These are phyloP conservation scores for Fusarium dlaminii DNA, from an alignment of 2,329 filamentous ascomycete species.

Conservation along the genomic window DNA sequence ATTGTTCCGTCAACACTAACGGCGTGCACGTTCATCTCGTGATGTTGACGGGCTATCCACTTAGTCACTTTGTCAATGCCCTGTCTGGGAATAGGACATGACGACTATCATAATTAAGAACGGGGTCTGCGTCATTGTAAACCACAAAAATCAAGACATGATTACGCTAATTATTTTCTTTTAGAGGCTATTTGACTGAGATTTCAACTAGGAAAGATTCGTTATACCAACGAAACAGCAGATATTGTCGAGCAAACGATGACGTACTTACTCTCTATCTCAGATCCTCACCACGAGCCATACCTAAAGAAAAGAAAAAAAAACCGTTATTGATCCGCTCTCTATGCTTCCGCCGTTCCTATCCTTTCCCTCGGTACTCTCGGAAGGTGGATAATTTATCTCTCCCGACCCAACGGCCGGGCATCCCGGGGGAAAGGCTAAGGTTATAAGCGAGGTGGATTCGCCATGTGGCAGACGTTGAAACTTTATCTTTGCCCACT, in stretches of 20 bases:
- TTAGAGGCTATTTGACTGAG: no score
- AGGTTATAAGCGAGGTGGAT: not conserved
- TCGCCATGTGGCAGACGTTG: not conserved
- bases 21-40: not conserved
- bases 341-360: not conserved
- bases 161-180: not conserved
- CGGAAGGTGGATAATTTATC: not conserved
- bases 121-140: not conserved
- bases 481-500: not conserved
- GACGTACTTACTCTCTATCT: not conserved
- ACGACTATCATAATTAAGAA: not conserved
- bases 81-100: not conserved
- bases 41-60: not conserved
- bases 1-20: not conserved
- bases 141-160: not conserved
- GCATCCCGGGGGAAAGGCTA: not conserved
- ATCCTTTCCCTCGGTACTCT: not conserved
- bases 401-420: not conserved
- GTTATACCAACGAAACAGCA: not conserved
- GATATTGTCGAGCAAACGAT: not conserved
- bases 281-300: no score
- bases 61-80: not conserved
- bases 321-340: rapidly evolving
- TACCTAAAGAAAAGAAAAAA: not conserved
- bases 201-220: not conserved